phyloP scores from a whole-genome alignment of 495 filamentous ascomycete species.

The Pseudomonodictys pantanalensis region DNA sequence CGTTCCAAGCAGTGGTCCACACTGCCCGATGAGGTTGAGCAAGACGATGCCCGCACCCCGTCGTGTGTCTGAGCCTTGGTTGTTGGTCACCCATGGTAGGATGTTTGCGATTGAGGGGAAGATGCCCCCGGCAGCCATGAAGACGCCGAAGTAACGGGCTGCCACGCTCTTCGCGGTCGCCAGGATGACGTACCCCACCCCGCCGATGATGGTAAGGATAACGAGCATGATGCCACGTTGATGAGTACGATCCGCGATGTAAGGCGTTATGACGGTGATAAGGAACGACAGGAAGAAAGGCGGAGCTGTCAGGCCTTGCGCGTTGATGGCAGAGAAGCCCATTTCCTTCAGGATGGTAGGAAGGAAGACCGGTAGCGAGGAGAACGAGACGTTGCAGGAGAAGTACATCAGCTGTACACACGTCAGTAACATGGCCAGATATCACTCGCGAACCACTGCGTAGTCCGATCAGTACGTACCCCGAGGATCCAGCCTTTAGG shows the following conservation, averaged over 20 bases:
- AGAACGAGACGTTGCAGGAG: conserved; percentile 66
- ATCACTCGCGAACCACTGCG: no score
- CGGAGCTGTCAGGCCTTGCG: conserved; percentile 78
- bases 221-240: conserved; percentile 70
- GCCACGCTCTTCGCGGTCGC: conserved; percentile 27
- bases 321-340: conserved; percentile 68
- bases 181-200: conserved; percentile 62
- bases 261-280: conserved; percentile 63
- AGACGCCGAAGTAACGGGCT: conserved; percentile 38
- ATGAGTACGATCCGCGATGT: conserved; percentile 67
- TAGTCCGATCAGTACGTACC: no score
- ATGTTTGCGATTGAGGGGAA: conserved; percentile 40
- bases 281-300: conserved; percentile 78
- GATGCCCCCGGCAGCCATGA: conserved; percentile 36
- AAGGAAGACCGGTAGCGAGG: conserved; percentile 82
- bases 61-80: conserved; percentile 52
- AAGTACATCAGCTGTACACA: conserved; percentile 54
- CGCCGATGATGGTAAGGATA: conserved; percentile 59
- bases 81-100: conserved; percentile 43
- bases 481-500: conserved; percentile 62
- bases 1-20: conserved; percentile 61
- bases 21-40: conserved; percentile 60
- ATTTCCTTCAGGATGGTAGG: conserved; percentile 76
- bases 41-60: conserved; percentile 59
- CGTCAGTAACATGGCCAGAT: not conserved